Base-by-base conservation (phyloP, 257 asterid species). In the Rhazya stricta region DNA sequence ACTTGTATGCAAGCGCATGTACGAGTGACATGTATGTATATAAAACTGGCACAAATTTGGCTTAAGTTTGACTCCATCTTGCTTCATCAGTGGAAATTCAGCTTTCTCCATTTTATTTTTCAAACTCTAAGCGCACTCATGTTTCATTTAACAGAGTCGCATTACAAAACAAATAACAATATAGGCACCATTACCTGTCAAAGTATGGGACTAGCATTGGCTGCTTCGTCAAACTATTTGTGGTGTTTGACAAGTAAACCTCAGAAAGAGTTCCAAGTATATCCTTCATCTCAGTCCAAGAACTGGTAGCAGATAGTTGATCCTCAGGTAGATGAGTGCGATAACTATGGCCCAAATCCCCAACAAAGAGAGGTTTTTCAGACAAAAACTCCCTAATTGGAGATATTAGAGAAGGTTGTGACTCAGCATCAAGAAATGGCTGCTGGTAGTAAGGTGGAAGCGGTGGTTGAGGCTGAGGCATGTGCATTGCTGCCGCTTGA, bases 181-280 rank as follows among this genome's bases (percentile, higher is more conserved):
- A 66, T 8, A 67, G 71, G 67, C 18, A 43, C 3, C 15, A 48
- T 71, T 85, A 92, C 99, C 99, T 87, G 83, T 91, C 96, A 42
- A 95, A 95, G 84, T 82, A 91, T 16, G 99, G 99, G 78, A 95
- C 98, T 79, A 95, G 76, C 94, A 91, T 73, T 21, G 96, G 67
- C 74, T 76, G 96, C 84, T 84, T 89, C 68, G 81, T 79, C 56
- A 85, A 80, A 68, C 86, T 91, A 29, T 53, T 83, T 10, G 91
- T 57, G 79, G 67, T 80, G 80, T 81, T 88, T 42, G 84, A 67
- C 30, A 79, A 75, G 81, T 80, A 78, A 48, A 85, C 67, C 69
- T 86, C 86, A 51, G 90, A 79, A 56, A 90, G 82, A 50, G 82
- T 74, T 11, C 93, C 79, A 75, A 88, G 82, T 19, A 89, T 69